Evolutionary conservation across 2,329 filamentous ascomycete genomes (phyloP).

Genomic region (Scedosporium aurantiacum): DNA sequence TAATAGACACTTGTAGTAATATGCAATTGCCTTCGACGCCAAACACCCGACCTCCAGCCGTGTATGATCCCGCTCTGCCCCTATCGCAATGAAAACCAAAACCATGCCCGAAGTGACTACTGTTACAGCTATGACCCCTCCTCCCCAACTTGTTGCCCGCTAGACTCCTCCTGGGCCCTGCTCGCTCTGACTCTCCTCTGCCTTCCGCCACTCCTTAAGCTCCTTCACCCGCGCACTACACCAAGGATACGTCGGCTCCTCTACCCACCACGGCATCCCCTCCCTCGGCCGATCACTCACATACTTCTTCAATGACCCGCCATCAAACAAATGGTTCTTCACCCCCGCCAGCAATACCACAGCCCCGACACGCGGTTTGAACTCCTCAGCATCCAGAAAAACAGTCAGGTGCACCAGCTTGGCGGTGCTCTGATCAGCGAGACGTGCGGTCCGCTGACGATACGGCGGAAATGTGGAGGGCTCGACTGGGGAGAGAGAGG

Average conservation of each 20-base stretch:
- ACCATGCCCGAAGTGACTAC: neutral
- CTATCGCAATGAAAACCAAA: neutral
- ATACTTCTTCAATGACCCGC: slow-evolving; percentile 33
- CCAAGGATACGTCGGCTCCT: slow-evolving; percentile 36
- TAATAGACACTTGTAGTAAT: too few relatives aligned
- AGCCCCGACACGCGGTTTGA: slow-evolving; percentile 34
- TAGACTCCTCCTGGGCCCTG: too few relatives aligned
- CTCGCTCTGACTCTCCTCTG: too few relatives aligned
- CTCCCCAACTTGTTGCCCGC: too few relatives aligned
- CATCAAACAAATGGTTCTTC: slow-evolving; percentile 46
- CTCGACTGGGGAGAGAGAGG: slow-evolving; percentile 34
- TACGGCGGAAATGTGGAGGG: slow-evolving; percentile 37
- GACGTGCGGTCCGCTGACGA: slow-evolving; percentile 39
- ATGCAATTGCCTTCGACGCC: neutral
- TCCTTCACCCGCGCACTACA: slow-evolving; percentile 30
- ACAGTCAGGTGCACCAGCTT: slow-evolving; percentile 43
- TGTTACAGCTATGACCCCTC: too few relatives aligned
- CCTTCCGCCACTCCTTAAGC: slow-evolving; percentile 33
- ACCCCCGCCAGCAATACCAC: slow-evolving; percentile 41
- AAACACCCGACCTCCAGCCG: neutral
- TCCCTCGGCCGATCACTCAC: slow-evolving; percentile 24
- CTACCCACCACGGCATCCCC: slow-evolving; percentile 39
- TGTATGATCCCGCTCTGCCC: neutral
- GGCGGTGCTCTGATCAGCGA: slow-evolving; percentile 38
- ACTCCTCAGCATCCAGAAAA: slow-evolving; percentile 40